Conservation (phyloP, 1,139 yeast genomes). For the Blastobotrys ciferrii region DNA sequence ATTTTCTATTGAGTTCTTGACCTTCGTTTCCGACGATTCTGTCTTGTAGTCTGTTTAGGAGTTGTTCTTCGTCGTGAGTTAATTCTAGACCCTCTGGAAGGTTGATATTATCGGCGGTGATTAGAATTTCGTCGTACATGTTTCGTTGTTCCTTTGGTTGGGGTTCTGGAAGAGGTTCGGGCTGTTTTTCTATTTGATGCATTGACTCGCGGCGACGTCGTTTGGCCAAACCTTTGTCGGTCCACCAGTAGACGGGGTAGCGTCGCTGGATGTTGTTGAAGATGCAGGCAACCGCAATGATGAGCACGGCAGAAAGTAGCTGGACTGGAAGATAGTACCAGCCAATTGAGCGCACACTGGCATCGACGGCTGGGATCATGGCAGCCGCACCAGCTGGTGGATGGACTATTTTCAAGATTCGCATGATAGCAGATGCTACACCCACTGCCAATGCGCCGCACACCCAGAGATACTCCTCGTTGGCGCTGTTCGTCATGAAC, state of each 20-base stretch:
- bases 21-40: slow-evolving; percentile 5
- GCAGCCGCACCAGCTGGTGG: slow-evolving; percentile 81
- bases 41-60: slow-evolving; percentile 11
- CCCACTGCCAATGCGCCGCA: slow-evolving; percentile 63
- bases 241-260: slow-evolving; percentile 69
- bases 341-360: slow-evolving; percentile 48
- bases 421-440: slow-evolving; percentile 55
- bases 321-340: slow-evolving; percentile 71
- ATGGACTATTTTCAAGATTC: slow-evolving; percentile 58
- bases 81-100: slow-evolving; percentile 13
- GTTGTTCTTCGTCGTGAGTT: slow-evolving; percentile 10
- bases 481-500: slow-evolving; percentile 38
- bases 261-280: slow-evolving; percentile 54
- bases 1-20: slow-evolving; percentile 2
- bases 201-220: slow-evolving; percentile 7
- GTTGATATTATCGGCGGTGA: slow-evolving; percentile 5
- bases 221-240: slow-evolving; percentile 35
- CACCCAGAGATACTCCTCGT: slow-evolving; percentile 51
- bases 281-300: slow-evolving; percentile 52
- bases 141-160: background rate
- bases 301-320: slow-evolving; percentile 50
- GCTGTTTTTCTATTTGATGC: background rate
- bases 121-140: background rate
- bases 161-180: background rate
- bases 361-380: slow-evolving; percentile 54